phyloP scores from a whole-genome alignment of 768 basidiomycete species.

The Psilocybe cyanescens region DNA sequence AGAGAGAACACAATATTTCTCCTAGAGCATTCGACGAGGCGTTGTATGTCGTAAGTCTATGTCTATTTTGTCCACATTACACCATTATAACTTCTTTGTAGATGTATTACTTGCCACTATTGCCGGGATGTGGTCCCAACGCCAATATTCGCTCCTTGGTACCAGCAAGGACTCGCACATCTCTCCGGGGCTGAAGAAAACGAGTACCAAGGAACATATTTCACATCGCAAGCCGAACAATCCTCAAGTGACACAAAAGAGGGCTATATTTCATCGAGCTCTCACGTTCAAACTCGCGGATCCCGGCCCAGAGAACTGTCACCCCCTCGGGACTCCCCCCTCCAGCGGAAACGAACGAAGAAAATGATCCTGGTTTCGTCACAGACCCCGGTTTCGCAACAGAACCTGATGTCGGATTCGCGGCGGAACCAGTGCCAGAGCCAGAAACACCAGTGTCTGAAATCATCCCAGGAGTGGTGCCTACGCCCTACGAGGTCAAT shows the following conservation, averaged over 20 bases:
- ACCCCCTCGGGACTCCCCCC: not conserved
- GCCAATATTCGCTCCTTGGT: slow-evolving; percentile 87
- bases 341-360: slow-evolving; percentile 22
- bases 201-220: slow-evolving; percentile 89
- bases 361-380: slow-evolving; percentile 14
- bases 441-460: slow-evolving; percentile 20
- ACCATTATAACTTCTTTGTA: slow-evolving; percentile 34
- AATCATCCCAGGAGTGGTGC: not conserved
- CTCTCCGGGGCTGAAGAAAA: slow-evolving; percentile 90
- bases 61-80: not conserved
- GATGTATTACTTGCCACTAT: slow-evolving; percentile 91
- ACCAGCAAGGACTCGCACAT: slow-evolving; percentile 56
- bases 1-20: slow-evolving; percentile 90
- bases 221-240: slow-evolving; percentile 42
- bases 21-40: slow-evolving; percentile 93
- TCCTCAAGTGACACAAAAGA: slow-evolving; percentile 43
- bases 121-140: slow-evolving; percentile 88
- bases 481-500: slow-evolving; percentile 16
- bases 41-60: slow-evolving; percentile 81
- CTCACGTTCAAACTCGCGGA: slow-evolving; percentile 40
- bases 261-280: slow-evolving; percentile 67
- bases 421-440: slow-evolving; percentile 8
- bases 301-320: not conserved
- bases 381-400: slow-evolving; percentile 12
- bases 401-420: too few relatives aligned